phyloP scores from a whole-genome alignment of 148 eudicot genomes.

The Rheum nobile region DNA sequence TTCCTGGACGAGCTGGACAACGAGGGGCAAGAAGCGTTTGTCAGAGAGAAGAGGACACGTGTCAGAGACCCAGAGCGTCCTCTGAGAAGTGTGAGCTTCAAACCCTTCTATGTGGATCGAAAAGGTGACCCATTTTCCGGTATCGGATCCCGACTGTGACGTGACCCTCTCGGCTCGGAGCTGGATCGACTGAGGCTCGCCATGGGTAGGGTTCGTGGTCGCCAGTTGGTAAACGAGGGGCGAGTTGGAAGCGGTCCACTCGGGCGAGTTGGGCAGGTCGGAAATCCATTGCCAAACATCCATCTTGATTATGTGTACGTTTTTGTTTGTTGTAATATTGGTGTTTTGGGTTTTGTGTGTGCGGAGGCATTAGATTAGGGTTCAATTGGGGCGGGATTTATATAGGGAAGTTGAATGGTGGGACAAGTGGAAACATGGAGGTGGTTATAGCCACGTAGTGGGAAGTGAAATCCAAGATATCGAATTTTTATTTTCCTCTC shows the following conservation, averaged over 20 bases:
- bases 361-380: background rate
- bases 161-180: conserved; percentile 35
- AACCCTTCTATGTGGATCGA: conserved; percentile 36
- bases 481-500: too few relatives aligned
- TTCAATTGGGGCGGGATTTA: background rate
- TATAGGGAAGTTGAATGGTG: conserved; percentile 38
- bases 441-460: conserved; percentile 39
- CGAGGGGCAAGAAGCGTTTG: conserved; percentile 59
- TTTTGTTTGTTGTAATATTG: background rate
- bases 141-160: conserved; percentile 13
- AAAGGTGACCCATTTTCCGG: conserved; percentile 30
- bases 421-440: conserved; percentile 42
- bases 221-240: conserved; percentile 39
- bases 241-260: conserved; percentile 41
- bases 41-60: conserved; percentile 43
- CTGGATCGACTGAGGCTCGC: conserved; percentile 30
- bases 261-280: conserved; percentile 47
- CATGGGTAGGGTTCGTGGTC: conserved; percentile 11
- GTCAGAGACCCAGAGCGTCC: conserved; percentile 56
- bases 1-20: conserved; percentile 66
- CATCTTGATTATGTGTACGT: conserved; percentile 22
- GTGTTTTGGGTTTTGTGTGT: background rate
- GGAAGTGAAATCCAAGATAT: background rate
- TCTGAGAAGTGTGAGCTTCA: conserved; percentile 11
- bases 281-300: conserved; percentile 88